Evolutionary conservation across 257 asterid genomes (phyloP).

Genomic region (Euphrasia confusa): DNA sequence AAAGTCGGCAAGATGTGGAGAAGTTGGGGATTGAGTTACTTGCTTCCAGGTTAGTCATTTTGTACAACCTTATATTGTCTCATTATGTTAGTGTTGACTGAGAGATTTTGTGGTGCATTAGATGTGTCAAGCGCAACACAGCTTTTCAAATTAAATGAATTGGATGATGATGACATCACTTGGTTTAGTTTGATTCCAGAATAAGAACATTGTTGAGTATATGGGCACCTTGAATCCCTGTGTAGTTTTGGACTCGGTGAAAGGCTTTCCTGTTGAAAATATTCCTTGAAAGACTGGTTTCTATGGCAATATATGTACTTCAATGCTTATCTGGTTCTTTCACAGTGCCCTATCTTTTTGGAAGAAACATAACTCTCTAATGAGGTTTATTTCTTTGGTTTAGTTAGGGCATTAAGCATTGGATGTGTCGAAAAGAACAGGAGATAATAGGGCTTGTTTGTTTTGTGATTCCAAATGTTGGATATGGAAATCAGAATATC

Average conservation of each 20-base stretch:
- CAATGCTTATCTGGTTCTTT: background rate
- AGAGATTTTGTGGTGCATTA: background rate
- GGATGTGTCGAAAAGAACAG: background rate
- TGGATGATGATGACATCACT: background rate
- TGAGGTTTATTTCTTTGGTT: background rate
- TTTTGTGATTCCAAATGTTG: too few relatives aligned
- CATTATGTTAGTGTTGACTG: background rate
- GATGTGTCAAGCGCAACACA: background rate
- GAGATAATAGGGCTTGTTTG: background rate
- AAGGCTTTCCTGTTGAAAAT: background rate
- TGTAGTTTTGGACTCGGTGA: background rate
- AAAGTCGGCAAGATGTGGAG: conserved; percentile 46
- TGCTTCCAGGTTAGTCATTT: conserved; percentile 51
- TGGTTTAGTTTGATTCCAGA: background rate
- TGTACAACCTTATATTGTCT: conserved; percentile 4
- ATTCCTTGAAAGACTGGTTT: background rate
- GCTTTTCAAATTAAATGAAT: background rate
- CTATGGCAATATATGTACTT: background rate
- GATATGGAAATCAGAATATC: too few relatives aligned
- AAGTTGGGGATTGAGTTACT: conserved; percentile 57
- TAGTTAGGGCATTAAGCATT: background rate
- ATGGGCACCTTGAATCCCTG: background rate
- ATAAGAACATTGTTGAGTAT: background rate
- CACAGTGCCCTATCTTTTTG: background rate
- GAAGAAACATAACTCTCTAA: background rate